Conservation (phyloP, 1,284 basidiomycete genomes). For the Apiotrichum siamense region DNA sequence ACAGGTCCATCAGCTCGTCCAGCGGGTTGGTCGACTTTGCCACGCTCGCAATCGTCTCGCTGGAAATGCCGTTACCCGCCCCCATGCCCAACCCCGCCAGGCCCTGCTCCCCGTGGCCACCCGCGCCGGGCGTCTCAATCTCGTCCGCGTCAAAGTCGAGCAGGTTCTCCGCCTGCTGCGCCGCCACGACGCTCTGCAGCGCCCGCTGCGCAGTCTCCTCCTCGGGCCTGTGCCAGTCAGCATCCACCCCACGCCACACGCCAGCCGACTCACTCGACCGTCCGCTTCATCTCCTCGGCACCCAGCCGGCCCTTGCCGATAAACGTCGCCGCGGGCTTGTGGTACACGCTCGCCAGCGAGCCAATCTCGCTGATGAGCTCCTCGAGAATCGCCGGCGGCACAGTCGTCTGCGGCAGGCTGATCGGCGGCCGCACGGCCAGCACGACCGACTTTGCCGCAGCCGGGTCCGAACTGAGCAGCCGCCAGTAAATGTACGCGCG, state of each 20-base stretch:
- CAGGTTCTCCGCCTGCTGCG: slow-evolving; percentile 89
- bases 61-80: slow-evolving; percentile 28
- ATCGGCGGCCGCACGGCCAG: slow-evolving; percentile 88
- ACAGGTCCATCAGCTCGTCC: slow-evolving; percentile 84
- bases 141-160: slow-evolving; percentile 80
- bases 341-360: slow-evolving; percentile 84
- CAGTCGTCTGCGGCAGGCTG: slow-evolving; percentile 80
- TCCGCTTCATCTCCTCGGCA: slow-evolving; percentile 70
- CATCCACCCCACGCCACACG: neutral
- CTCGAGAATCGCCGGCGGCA: slow-evolving; percentile 83
- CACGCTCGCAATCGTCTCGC: slow-evolving; percentile 30
- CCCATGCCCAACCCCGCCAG: neutral
- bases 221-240: slow-evolving; percentile 50
- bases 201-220: slow-evolving; percentile 69
- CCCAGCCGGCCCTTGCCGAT: slow-evolving; percentile 77
- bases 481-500: slow-evolving; percentile 96
- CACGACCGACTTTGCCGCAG: slow-evolving; percentile 90
- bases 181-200: slow-evolving; percentile 77
- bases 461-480: slow-evolving; percentile 83
- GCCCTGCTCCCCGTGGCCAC: slow-evolving; percentile 49
- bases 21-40: slow-evolving; percentile 63
- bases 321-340: slow-evolving; percentile 90
- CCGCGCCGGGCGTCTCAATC: slow-evolving; percentile 43
- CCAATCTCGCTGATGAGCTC: slow-evolving; percentile 86
- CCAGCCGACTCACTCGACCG: slow-evolving; percentile 54